phyloP scores from a whole-genome alignment of 257 asterid species.

The Buddleja alternifolia region DNA sequence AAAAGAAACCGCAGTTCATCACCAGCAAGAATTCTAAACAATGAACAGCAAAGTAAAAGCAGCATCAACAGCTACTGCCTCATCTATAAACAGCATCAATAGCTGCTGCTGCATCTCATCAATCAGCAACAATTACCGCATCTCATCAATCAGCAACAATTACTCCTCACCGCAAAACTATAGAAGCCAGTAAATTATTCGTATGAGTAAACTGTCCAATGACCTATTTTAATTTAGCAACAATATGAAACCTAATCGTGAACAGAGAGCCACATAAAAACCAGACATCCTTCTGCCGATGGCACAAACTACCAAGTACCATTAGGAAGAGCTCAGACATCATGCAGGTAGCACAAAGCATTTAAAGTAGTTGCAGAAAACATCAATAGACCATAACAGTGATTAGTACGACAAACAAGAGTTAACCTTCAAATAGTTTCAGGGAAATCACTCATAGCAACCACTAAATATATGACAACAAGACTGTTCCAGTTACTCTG shows the following conservation, averaged over 20 bases:
- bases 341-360: conserved; percentile 26
- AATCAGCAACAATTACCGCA: conserved; percentile 44
- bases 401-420: conserved; percentile 49
- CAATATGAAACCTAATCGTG: conserved; percentile 22
- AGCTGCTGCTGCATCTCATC: conserved; percentile 34
- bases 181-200: conserved; percentile 61
- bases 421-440: conserved; percentile 52
- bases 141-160: conserved; percentile 41
- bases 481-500: conserved; percentile 36
- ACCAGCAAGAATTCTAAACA: conserved; percentile 36
- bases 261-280: conserved; percentile 5
- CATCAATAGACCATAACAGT: conserved; percentile 29
- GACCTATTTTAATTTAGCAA: conserved; percentile 21
- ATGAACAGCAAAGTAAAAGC: conserved; percentile 40
- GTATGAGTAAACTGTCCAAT: conserved; percentile 42
- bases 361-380: conserved; percentile 36
- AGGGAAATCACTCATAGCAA: conserved; percentile 42
- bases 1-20: conserved; percentile 32
- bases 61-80: conserved; percentile 41
- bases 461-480: conserved; percentile 47
- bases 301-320: conserved; percentile 17
- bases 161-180: conserved; percentile 61
- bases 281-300: not conserved
- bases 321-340: conserved; percentile 22
- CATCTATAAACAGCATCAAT: conserved; percentile 41